Evolutionary conservation across 1,284 basidiomycete genomes (phyloP).

Genomic region (Ustilago xerochloae): DNA sequence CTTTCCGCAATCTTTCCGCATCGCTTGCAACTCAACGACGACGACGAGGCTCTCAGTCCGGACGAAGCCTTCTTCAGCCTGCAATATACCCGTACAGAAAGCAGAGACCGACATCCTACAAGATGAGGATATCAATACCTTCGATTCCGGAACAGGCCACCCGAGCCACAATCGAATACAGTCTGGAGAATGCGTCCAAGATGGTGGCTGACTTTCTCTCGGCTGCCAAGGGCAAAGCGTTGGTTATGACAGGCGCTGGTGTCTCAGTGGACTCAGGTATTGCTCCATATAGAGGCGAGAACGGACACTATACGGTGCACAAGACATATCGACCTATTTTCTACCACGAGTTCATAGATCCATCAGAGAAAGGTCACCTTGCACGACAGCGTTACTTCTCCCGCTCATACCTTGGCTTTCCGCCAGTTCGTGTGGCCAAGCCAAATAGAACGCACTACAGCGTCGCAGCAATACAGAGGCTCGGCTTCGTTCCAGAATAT

Average conservation of each 20-base stretch:
- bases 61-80: too few species aligned
- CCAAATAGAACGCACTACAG: slow-evolving; percentile 65
- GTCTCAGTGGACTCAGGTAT: slow-evolving; percentile 67
- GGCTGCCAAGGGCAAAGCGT: slow-evolving; percentile 38
- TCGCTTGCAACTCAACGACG: background rate
- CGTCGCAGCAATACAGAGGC: slow-evolving; percentile 60
- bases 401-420: slow-evolving; percentile 66
- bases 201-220: slow-evolving; percentile 49
- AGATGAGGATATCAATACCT: slow-evolving; percentile 66
- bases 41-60: too few species aligned
- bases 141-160: slow-evolving; percentile 54
- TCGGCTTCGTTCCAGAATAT: slow-evolving; percentile 56
- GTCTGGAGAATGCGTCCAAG: slow-evolving; percentile 42
- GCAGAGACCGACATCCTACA: background rate
- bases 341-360: slow-evolving; percentile 63
- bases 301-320: slow-evolving; percentile 64
- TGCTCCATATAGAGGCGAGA: slow-evolving; percentile 64
- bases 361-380: slow-evolving; percentile 46
- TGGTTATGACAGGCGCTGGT: slow-evolving; percentile 64
- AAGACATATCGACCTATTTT: slow-evolving; percentile 66
- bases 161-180: slow-evolving; percentile 36
- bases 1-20: background rate
- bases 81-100: too few species aligned
- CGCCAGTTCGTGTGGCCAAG: slow-evolving; percentile 57
- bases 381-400: slow-evolving; percentile 65